Percentiles rank a stretch among this genome's conserved stretches.
Evolutionary conservation across 257 asterid genomes (phyloP).

Genomic region (Nicotiana knightiana): DNA sequence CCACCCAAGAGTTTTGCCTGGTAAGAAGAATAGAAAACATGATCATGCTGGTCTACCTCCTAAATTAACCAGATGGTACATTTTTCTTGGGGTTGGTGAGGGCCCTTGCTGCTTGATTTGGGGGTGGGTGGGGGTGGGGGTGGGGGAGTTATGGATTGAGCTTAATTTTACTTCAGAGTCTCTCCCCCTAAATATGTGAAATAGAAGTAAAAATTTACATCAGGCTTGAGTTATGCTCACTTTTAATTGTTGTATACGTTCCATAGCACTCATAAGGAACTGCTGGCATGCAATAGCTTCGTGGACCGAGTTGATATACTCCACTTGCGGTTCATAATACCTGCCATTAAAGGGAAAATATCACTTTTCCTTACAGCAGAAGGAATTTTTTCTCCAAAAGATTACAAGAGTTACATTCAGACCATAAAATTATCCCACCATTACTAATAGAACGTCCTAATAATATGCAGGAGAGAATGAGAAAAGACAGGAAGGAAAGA

Average conservation of each 20-base stretch:
- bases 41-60: neutral
- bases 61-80: neutral
- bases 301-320: slow-evolving; percentile 36
- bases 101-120: neutral
- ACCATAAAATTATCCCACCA: neutral
- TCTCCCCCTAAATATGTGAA: neutral
- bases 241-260: slow-evolving; percentile 35
- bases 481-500: neutral
- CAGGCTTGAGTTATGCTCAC: slow-evolving; percentile 13
- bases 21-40: neutral
- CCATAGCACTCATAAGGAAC: slow-evolving; percentile 41
- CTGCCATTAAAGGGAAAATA: slow-evolving; percentile 3
- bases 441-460: neutral
- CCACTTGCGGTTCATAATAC: slow-evolving; percentile 42
- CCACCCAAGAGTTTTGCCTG: slow-evolving; percentile 46
- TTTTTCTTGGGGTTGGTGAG: neutral
- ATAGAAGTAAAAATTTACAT: neutral
- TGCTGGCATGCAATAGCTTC: slow-evolving; percentile 53
- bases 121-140: neutral
- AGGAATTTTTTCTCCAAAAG: neutral
- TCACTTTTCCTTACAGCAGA: neutral
- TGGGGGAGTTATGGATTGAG: neutral
- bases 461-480: neutral
- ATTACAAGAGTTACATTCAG: neutral
- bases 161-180: neutral